These are phyloP conservation scores for Didymella arachidicola DNA, from an alignment of 2,329 filamentous ascomycete genomes.

Conservation along the genomic window DNA sequence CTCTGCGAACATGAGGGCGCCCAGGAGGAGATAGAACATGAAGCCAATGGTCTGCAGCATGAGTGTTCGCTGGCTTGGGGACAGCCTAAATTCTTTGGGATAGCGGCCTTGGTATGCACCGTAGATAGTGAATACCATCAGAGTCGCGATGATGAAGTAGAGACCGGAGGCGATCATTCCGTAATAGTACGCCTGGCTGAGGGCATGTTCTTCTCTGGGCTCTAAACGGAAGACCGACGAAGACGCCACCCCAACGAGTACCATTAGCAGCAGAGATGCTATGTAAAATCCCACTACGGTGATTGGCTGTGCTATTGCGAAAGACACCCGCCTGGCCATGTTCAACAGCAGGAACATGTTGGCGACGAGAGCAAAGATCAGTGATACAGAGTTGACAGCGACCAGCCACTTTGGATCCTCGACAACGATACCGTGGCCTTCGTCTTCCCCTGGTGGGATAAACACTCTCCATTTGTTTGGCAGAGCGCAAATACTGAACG, in stretches of 20 bases:
- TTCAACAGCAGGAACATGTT: constrained; percentile 65
- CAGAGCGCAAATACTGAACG: constrained; percentile 64
- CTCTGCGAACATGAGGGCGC: constrained; percentile 57
- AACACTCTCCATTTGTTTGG: constrained; percentile 64
- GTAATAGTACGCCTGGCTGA: constrained; percentile 68
- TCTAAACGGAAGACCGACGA: constrained; percentile 55
- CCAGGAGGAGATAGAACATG: constrained; percentile 58
- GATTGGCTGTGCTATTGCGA: constrained; percentile 65
- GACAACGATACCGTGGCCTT: constrained; percentile 56
- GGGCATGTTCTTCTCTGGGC: constrained; percentile 54
- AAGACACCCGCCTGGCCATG: constrained; percentile 64
- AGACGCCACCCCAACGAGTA: constrained; percentile 58
- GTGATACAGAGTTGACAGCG: constrained; percentile 64
- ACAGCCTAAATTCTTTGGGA: constrained; percentile 64
- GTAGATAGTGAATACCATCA: constrained; percentile 64
- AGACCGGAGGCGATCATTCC: constrained; percentile 64
- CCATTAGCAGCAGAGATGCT: constrained; percentile 62
- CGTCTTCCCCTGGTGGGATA: constrained; percentile 56
- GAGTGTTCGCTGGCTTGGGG: constrained; percentile 63
- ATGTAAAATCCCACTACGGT: constrained; percentile 67
- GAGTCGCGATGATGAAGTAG: constrained; percentile 63
- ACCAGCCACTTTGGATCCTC: constrained; percentile 64
- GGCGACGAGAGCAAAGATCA: constrained; percentile 61
- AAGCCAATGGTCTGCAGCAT: constrained; percentile 63
- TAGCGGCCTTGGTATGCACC: constrained; percentile 64